phyloP scores from a whole-genome alignment of 192 early-diverging fungal genomes.

The Umbelopsis sp. region DNA sequence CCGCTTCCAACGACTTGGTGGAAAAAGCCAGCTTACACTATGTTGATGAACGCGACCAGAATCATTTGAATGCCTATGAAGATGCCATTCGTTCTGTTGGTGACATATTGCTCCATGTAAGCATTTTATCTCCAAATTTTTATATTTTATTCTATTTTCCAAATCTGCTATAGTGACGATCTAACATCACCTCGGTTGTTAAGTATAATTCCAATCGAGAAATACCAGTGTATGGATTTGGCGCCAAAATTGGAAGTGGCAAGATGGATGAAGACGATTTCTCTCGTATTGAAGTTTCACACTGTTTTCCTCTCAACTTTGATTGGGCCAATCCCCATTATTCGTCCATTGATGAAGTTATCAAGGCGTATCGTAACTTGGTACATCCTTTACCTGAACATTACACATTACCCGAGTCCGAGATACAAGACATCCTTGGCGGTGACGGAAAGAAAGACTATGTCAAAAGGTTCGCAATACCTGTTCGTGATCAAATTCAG shows the following conservation, averaged over 20 bases:
- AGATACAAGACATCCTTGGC: slow-evolving; percentile 1
- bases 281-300: slow-evolving; percentile 1
- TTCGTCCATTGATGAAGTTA: background rate
- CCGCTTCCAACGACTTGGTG: slow-evolving; percentile 10
- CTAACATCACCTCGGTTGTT: background rate
- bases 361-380: slow-evolving; percentile 6
- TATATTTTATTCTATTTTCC: no score
- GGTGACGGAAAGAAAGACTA: slow-evolving; percentile 9
- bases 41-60: slow-evolving; percentile 9
- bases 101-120: background rate
- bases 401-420: background rate
- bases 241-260: background rate
- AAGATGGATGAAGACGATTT: background rate
- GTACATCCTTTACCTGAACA: background rate
- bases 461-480: slow-evolving; percentile 9
- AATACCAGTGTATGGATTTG: slow-evolving; percentile 11
- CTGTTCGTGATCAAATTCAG: background rate
- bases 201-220: slow-evolving; percentile 6
- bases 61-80: slow-evolving; percentile 5
- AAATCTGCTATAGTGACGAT: background rate
- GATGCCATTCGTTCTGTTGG: slow-evolving; percentile 6
- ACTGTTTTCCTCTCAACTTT: slow-evolving; percentile 2
- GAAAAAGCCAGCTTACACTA: slow-evolving; percentile 10
- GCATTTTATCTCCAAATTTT: background rate
- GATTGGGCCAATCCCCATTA: slow-evolving; percentile 3